Base-by-base conservation (phyloP, 768 basidiomycete genomes). In the Cystobasidiopsis lactophilus region DNA sequence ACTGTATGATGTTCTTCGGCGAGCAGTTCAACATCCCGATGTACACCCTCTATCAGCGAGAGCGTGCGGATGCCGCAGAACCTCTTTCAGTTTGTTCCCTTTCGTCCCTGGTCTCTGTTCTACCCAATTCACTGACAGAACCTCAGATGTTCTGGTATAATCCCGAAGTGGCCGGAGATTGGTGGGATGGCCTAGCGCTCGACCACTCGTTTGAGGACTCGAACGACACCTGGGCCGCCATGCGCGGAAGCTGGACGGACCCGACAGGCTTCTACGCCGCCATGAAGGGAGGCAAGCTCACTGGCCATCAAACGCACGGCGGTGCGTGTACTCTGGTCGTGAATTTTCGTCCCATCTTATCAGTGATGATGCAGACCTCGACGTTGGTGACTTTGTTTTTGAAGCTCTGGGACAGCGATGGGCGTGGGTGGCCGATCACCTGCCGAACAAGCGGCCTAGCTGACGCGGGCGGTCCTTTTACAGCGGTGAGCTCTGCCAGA, bases 211-310 rank as follows among this genome's bases (percentile, higher is more conserved):
- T 95, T 67, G 70, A 75, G 62, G 75, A 80, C 58, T 58, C 56
- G 24, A 65, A 73, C 10, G 81, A 83, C 61, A 79, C 82, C 60
- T 98, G 93, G 93, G 80, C 72, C 23, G 77, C 86, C 10, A 88
- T 85, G 79, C 73, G 93, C 58, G 82, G 80, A 56, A 80, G 78
- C 55, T 98, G 88, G 88, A 89, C 91, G 10, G 82, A 89, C 62
- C 71, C 73, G 52, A 72, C 79, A 60, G 85, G 84, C 2, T 61
- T 83, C 19, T 95, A 75, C 69, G 76, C 89, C 53, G 91, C 78
- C 2, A 79, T 85, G 67, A 96, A 95, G 70, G 82, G 81, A 2
- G 85, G 91, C 29, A 74, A 70, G 51, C 71, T 78, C 57, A 75
- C 77, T 59, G 76, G 76, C 23, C 88, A 89, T 66, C 86, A 95